Evolutionary conservation across 1,284 basidiomycete species (phyloP).

Genomic region (Inonotus hispidus): DNA sequence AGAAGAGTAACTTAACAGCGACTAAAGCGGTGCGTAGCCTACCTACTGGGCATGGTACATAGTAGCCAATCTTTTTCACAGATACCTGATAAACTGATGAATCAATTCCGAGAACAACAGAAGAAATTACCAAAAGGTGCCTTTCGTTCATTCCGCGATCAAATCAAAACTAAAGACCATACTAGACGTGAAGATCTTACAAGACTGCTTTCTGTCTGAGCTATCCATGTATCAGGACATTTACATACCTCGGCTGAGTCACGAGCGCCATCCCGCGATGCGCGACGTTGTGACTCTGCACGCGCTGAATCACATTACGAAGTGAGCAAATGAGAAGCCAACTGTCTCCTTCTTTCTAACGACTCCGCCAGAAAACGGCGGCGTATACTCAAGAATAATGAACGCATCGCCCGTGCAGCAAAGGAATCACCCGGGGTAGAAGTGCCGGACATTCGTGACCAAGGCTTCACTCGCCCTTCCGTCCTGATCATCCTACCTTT

Average conservation of each 20-base stretch:
- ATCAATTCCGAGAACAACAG: slow-evolving; percentile 49
- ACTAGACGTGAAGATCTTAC: slow-evolving; percentile 49
- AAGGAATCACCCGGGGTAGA: slow-evolving; percentile 47
- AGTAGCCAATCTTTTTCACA: slow-evolving; percentile 27
- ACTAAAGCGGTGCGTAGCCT: slow-evolving; percentile 26
- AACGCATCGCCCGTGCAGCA: slow-evolving; percentile 67
- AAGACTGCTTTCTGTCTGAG: slow-evolving; percentile 59
- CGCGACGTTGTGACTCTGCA: slow-evolving; percentile 73
- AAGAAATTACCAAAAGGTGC: slow-evolving; percentile 48
- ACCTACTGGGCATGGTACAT: not conserved
- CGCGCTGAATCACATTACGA: slow-evolving; percentile 79
- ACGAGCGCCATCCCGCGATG: slow-evolving; percentile 46
- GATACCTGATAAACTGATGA: slow-evolving; percentile 57
- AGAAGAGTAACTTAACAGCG: slow-evolving; percentile 25
- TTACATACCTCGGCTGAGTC: slow-evolving; percentile 57
- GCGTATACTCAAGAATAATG: slow-evolving; percentile 91
- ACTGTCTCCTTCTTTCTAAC: slow-evolving; percentile 12
- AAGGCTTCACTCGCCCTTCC: slow-evolving; percentile 96
- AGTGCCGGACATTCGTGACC: slow-evolving; percentile 72
- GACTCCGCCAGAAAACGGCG: slow-evolving; percentile 72
- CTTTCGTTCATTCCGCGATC: slow-evolving; percentile 17
- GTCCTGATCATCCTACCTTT: slow-evolving; percentile 90
- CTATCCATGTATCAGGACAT: slow-evolving; percentile 71
- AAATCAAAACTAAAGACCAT: slow-evolving; percentile 18
- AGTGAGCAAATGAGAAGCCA: slow-evolving; percentile 39